Conservation (phyloP, 768 basidiomycete genomes). For the Kwoniella heveanensis region DNA sequence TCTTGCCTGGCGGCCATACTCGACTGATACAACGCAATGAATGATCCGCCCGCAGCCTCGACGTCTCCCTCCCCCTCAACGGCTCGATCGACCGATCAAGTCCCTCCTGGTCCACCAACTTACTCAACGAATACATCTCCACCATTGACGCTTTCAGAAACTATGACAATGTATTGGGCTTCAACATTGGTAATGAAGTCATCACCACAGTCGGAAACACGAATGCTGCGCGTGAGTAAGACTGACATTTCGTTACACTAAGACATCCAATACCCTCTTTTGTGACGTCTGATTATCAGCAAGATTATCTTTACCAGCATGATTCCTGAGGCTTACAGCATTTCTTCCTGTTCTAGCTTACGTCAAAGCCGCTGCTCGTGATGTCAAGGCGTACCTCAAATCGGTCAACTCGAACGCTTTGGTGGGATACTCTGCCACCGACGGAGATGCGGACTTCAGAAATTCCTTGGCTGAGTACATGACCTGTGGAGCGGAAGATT, state of each 20-base stretch:
- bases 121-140: slow-evolving; percentile 73
- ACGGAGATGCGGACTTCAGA: slow-evolving; percentile 66
- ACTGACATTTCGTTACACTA: too few relatives aligned
- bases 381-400: slow-evolving; percentile 80
- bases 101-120: slow-evolving; percentile 78
- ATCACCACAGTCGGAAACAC: slow-evolving; percentile 64
- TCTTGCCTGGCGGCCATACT: too few relatives aligned
- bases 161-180: slow-evolving; percentile 87
- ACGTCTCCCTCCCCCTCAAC: slow-evolving; percentile 79
- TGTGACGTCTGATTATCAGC: too few relatives aligned
- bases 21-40: too few relatives aligned
- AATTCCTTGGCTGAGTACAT: slow-evolving; percentile 74
- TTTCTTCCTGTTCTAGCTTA: slow-evolving; percentile 59
- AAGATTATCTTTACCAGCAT: too few relatives aligned
- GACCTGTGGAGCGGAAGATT: slow-evolving; percentile 70
- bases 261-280: too few relatives aligned
- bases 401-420: slow-evolving; percentile 64
- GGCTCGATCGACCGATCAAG: slow-evolving; percentile 69
- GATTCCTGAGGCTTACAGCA: neutral
- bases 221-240: slow-evolving; percentile 62
- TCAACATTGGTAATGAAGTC: slow-evolving; percentile 85
- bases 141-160: slow-evolving; percentile 78
- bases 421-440: slow-evolving; percentile 83
- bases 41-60: slow-evolving; percentile 78
- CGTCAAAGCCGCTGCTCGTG: slow-evolving; percentile 88